These are phyloP conservation scores for Aspergillus nanangensis DNA, from an alignment of 495 filamentous ascomycete species.

Conservation along the genomic window DNA sequence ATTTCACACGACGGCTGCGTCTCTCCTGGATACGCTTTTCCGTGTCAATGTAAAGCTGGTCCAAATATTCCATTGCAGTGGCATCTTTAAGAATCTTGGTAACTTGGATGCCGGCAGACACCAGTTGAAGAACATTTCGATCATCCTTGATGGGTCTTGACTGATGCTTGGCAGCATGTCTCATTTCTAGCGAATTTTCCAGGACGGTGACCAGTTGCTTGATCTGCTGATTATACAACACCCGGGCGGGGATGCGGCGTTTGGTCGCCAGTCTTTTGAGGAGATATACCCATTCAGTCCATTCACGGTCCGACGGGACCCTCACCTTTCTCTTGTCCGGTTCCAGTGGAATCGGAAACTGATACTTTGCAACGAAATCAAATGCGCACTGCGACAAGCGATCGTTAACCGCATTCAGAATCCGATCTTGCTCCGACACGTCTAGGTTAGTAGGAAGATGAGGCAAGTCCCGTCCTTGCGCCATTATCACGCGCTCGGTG, in stretches of 20 bases:
- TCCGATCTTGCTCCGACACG: slow-evolving; percentile 77
- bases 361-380: slow-evolving; percentile 85
- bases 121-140: slow-evolving; percentile 80
- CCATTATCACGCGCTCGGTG: slow-evolving; percentile 57
- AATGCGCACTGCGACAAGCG: slow-evolving; percentile 79
- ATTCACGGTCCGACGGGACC: slow-evolving; percentile 75
- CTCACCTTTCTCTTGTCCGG: slow-evolving; percentile 75
- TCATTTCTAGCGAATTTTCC: slow-evolving; percentile 81
- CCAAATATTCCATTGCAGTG: slow-evolving; percentile 73
- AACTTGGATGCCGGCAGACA: slow-evolving; percentile 81
- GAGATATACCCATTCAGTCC: slow-evolving; percentile 90
- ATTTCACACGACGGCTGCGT: slow-evolving; percentile 43
- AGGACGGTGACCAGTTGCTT: slow-evolving; percentile 80
- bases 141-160: slow-evolving; percentile 83
- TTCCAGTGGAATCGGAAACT: slow-evolving; percentile 81
- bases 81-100: slow-evolving; percentile 82
- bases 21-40: slow-evolving; percentile 72
- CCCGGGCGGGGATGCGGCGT: slow-evolving; percentile 73
- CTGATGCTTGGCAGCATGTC: slow-evolving; percentile 79
- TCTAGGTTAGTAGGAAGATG: slow-evolving; percentile 77
- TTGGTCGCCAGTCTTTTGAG: slow-evolving; percentile 83
- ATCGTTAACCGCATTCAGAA: slow-evolving; percentile 76
- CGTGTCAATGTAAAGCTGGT: slow-evolving; percentile 64
- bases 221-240: slow-evolving; percentile 85
- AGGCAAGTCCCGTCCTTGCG: slow-evolving; percentile 74